Evolutionary conservation across 805 yeast genomes (phyloP), one percentile per base, ranked within the genome.

Genomic region (Osmozyma mogii): DNA sequence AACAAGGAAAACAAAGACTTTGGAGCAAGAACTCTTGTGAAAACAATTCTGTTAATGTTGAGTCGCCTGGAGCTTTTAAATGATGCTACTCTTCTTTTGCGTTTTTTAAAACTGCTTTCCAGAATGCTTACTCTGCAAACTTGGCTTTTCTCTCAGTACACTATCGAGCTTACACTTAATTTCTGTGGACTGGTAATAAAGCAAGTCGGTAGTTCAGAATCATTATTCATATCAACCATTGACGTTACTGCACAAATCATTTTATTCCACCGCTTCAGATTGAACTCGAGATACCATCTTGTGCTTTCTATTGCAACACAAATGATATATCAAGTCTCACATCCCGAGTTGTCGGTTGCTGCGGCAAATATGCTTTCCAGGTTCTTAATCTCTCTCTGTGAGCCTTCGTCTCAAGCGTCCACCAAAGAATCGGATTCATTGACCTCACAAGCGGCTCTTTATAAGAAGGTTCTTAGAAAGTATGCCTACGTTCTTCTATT

Each of bases 231-330:
- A 3, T 37, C 46, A 4, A 39, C 71, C 3, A 60, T 75, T 5
- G 70, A 69, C 31, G 55, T 75, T 0, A 42, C 81, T 15, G 77
- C 95, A 0, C 66, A 69, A 21, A 54, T 83, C 3, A 50, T 88
- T 6, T 56, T 84, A 16, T 68, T 68, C 45, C 92, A 84, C 44
- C 68, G 96, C 30, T 72, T 61, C 47, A 70, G 85, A 44, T 56
- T 88, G 12, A 64, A 78, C 0, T 74, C 78, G 21, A 73, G 96
- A 47, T 77, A 83, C 45, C 94, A 85, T 49, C 45, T 87, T 25
- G 41, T 85, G 3, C 56, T 73, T 6, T 43, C 61, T 1, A 49
- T 69, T 1, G 58, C 80, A 25, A 60, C 68, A 9, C 55, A 72
- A 3, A 53, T 78, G 28, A 53, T 89, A 47, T 68, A 59, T 27